These are phyloP conservation scores for Globisporangium emineosum DNA, from an alignment of 352 stramenopile genomes.

Conservation along the genomic window DNA sequence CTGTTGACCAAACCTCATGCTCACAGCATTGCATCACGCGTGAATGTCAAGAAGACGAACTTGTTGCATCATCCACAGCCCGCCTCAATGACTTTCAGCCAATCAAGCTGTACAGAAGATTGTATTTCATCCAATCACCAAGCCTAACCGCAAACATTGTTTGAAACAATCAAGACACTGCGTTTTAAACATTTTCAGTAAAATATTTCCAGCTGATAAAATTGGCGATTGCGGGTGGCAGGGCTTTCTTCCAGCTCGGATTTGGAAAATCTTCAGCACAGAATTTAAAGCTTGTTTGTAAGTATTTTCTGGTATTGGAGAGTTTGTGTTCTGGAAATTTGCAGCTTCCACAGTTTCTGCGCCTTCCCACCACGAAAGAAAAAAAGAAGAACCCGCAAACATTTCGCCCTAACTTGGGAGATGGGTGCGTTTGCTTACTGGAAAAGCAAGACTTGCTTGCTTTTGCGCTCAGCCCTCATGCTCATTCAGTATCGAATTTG, in stretches of 20 bases:
- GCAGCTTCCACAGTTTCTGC: neutral
- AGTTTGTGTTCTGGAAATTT: neutral
- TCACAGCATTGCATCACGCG: slow-evolving; percentile 9
- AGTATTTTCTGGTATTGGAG: neutral
- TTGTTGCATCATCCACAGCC: slow-evolving; percentile 2
- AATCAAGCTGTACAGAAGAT: neutral
- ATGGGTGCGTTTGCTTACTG: neutral
- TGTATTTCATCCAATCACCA: slow-evolving; percentile 1
- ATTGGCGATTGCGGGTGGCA: neutral
- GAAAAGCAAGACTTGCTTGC: neutral
- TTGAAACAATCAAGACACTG: neutral
- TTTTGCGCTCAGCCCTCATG: neutral
- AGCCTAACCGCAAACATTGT: neutral
- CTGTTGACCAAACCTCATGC: slow-evolving; percentile 2
- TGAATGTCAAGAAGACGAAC: slow-evolving; percentile 2
- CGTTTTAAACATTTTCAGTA: neutral
- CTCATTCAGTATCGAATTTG: slow-evolving; percentile 15
- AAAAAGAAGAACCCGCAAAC: slow-evolving; percentile 1
- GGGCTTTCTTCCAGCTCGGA: neutral
- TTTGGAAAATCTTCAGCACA: neutral
- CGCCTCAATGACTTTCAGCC: slow-evolving; percentile 2
- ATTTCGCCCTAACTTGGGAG: neutral
- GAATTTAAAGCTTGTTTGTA: neutral
- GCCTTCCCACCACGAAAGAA: slow-evolving; percentile 6
- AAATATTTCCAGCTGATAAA: neutral